A percentile compares a stretch with the other conserved stretches of the same genome.
Conservation (phyloP, 2,329 filamentous ascomycete genomes). For the Colletotrichum endophyticum region DNA sequence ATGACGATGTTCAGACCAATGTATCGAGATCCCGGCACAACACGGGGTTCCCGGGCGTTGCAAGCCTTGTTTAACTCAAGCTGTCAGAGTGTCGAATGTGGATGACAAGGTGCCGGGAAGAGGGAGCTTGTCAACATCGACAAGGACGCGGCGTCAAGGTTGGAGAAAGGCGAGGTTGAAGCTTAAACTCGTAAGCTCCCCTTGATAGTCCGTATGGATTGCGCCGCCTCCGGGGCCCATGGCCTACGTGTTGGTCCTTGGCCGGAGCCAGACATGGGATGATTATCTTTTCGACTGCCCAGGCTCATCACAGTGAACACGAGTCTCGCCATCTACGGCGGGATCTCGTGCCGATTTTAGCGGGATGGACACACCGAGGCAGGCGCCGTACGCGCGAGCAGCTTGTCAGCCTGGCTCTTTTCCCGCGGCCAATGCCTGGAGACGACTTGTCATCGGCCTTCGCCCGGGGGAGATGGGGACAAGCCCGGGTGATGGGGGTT, state of each 20-base stretch:
- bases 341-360: neutral
- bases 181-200: slow-evolving; percentile 11
- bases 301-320: neutral
- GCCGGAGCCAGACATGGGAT: neutral
- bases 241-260: neutral
- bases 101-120: neutral
- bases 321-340: neutral
- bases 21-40: neutral
- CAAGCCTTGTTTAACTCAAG: neutral
- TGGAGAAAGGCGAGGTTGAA: neutral
- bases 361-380: neutral
- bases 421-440: neutral
- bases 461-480: neutral
- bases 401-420: neutral
- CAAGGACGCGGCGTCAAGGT: neutral
- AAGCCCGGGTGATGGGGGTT: neutral
- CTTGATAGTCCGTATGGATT: neutral
- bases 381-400: neutral
- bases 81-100: neutral
- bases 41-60: neutral
- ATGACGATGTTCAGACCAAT: neutral
- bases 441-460: neutral
- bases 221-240: neutral
- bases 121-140: neutral
- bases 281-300: neutral